Evolutionary conservation across 192 early-diverging fungal genomes (phyloP).

Genomic region (Phlyctochytrium arcticum): DNA sequence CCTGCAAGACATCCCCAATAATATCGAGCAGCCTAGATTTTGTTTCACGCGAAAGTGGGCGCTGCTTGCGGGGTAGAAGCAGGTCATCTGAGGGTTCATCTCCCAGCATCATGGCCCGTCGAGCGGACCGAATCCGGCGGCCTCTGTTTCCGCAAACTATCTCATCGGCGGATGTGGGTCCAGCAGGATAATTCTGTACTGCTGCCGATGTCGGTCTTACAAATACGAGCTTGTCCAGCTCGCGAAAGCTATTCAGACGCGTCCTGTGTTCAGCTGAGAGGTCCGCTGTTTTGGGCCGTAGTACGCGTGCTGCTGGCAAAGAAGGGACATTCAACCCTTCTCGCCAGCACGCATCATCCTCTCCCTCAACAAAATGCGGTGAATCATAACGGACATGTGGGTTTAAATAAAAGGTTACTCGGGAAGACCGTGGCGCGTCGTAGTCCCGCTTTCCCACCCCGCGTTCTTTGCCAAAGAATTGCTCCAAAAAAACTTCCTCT

Average conservation of each 20-base stretch:
- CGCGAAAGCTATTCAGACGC: conserved; percentile 6
- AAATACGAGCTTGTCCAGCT: conserved; percentile 12
- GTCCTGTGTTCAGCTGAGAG: background rate
- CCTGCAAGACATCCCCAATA: background rate
- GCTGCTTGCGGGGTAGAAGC: background rate
- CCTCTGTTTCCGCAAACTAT: background rate
- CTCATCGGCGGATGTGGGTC: background rate
- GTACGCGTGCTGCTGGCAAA: background rate
- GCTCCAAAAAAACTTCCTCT: conserved; percentile 14
- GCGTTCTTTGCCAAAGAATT: conserved; percentile 10
- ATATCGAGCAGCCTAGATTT: background rate
- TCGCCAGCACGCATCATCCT: background rate
- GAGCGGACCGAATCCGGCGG: background rate
- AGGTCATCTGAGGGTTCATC: background rate
- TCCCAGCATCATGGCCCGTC: background rate
- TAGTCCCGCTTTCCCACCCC: background rate
- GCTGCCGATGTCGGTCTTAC: background rate
- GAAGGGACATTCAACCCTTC: too few relatives aligned
- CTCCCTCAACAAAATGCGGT: background rate
- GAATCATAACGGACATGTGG: background rate
- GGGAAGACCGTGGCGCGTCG: background rate
- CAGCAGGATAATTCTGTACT: background rate
- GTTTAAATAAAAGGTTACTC: conserved; percentile 1
- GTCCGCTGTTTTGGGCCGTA: conserved; percentile 12
- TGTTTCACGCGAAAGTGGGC: background rate